phyloP scores from a whole-genome alignment of 169 alveolate species.

The Fabrea salina region DNA sequence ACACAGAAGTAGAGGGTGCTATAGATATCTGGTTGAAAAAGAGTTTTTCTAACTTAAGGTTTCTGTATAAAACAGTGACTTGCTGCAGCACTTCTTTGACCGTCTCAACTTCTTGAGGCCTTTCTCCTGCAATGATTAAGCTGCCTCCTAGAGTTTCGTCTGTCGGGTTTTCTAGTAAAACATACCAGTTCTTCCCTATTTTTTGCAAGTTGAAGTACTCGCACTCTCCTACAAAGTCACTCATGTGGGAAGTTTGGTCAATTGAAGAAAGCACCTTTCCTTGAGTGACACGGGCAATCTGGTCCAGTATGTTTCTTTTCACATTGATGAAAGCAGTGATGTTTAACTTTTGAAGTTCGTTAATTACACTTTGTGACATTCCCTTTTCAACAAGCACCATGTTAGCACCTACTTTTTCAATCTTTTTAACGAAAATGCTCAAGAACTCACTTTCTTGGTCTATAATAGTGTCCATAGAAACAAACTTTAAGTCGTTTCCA shows the following conservation, averaged over 20 bases:
- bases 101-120: not conserved
- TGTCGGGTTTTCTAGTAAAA: not conserved
- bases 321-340: conserved; percentile 7
- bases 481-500: not conserved
- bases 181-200: not conserved
- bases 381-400: not conserved
- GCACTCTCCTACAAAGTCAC: not conserved
- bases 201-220: conserved; percentile 11
- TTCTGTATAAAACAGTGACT: not conserved
- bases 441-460: conserved; percentile 3
- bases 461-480: not conserved
- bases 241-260: not conserved
- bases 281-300: conserved; percentile 1
- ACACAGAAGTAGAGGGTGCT: not conserved
- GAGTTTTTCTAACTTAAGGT: not conserved
- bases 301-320: not conserved
- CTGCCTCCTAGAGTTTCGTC: not conserved
- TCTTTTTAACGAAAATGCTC: conserved; percentile 13
- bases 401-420: not conserved
- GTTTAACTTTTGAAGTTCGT: not conserved
- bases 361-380: not conserved
- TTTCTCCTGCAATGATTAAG: not conserved
- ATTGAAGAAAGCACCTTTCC: not conserved
- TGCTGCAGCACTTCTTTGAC: not conserved
- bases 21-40: not conserved